A percentile compares a stretch with the other conserved stretches of the same genome.
Evolutionary conservation across 257 asterid species (phyloP).

Genomic region (Petrea volubilis): DNA sequence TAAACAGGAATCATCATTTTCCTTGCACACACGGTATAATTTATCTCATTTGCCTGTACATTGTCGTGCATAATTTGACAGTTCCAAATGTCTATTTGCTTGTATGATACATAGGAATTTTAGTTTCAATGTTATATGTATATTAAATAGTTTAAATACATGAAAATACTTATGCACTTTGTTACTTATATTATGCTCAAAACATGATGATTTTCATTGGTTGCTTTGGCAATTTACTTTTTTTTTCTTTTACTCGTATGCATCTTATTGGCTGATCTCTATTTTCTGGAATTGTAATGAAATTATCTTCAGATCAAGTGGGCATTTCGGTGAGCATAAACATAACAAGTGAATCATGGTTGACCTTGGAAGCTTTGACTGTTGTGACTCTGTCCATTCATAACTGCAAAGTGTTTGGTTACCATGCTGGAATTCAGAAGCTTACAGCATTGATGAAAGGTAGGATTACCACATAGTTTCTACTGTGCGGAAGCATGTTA

Average conservation of each 20-base stretch:
- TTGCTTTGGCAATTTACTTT: not conserved
- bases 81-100: not conserved
- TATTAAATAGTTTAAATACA: too few species aligned
- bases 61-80: not conserved
- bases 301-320: constrained; percentile 49
- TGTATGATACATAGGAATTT: too few species aligned
- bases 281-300: constrained; percentile 21
- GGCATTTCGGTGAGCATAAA: constrained; percentile 47
- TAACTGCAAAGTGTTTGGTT: constrained; percentile 86
- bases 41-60: too few species aligned
- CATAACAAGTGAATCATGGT: constrained; percentile 64
- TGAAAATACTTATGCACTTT: not conserved
- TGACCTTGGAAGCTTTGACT: constrained; percentile 79
- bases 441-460: constrained; percentile 96
- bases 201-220: constrained; percentile 1
- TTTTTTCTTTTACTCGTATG: not conserved
- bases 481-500: constrained; percentile 6
- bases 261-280: constrained; percentile 16
- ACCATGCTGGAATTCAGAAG: constrained; percentile 85
- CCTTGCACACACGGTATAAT: too few species aligned
- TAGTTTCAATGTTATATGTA: not conserved
- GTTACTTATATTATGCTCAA: constrained; percentile 3
- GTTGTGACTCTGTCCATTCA: constrained; percentile 76
- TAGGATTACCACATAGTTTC: constrained; percentile 23
- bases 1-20: not conserved